These are phyloP conservation scores for Arthrobotrys pseudoclavata DNA, from an alignment of 2,329 filamentous ascomycete genomes.

Conservation along the genomic window DNA sequence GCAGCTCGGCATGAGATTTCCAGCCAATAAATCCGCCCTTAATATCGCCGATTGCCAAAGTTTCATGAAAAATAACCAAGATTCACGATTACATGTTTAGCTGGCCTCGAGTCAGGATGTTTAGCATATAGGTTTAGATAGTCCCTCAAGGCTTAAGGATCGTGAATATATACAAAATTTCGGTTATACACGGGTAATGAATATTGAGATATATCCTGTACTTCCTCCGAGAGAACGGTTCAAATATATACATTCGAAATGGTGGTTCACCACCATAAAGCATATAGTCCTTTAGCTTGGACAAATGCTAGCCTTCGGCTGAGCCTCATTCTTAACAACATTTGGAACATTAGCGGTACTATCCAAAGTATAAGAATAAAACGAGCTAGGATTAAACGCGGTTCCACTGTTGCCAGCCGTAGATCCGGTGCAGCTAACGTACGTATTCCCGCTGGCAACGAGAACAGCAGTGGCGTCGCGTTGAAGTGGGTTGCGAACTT, in stretches of 20 bases:
- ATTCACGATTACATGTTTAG: too few relatives aligned
- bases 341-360: constrained; percentile 60
- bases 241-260: neutral
- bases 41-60: too few relatives aligned
- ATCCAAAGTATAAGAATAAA: constrained; percentile 61
- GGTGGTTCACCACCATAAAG: neutral
- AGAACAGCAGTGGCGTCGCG: constrained; percentile 60
- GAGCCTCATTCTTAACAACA: constrained; percentile 56
- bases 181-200: neutral
- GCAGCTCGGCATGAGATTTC: too few relatives aligned
- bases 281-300: constrained; percentile 19
- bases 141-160: too few relatives aligned
- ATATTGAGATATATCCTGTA: neutral
- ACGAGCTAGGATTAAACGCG: constrained; percentile 60
- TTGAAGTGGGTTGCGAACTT: constrained; percentile 61
- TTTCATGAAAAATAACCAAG: too few relatives aligned
- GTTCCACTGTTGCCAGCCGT: constrained; percentile 60
- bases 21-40: too few relatives aligned
- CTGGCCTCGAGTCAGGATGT: too few relatives aligned
- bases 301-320: constrained; percentile 57
- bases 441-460: constrained; percentile 59
- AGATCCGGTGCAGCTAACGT: constrained; percentile 61
- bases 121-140: too few relatives aligned
- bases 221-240: neutral
- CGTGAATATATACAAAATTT: too few relatives aligned